Conservation (phyloP, 192 early-diverging fungal genomes). For the Coemansia sp. region DNA sequence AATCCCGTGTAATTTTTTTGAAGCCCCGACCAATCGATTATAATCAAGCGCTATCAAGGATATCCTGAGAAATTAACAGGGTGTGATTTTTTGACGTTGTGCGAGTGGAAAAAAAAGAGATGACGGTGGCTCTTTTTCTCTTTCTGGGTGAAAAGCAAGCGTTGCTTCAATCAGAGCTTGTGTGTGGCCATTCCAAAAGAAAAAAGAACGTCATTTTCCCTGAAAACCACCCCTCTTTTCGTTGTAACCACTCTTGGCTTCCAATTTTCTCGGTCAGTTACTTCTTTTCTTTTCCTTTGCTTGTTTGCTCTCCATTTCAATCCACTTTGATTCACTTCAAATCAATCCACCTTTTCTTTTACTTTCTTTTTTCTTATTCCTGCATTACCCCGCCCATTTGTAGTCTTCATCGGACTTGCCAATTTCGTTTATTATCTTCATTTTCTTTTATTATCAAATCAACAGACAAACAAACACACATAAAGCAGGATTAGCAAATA, state of each 20-base stretch:
- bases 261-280: neutral
- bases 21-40: too few relatives aligned
- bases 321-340: too few relatives aligned
- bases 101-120: too few relatives aligned
- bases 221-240: neutral
- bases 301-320: neutral
- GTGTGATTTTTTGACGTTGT: too few relatives aligned
- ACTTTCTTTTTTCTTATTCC: neutral
- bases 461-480: neutral
- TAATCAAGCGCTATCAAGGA: too few relatives aligned
- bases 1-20: too few relatives aligned
- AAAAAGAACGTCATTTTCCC: neutral
- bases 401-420: neutral
- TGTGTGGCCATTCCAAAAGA: neutral
- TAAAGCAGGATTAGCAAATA: slow-evolving; percentile 7
- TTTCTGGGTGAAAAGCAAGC: too few relatives aligned
- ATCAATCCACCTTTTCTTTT: too few relatives aligned
- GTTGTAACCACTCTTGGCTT: too few relatives aligned
- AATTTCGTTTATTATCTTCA: slow-evolving; percentile 5
- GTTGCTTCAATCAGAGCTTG: too few relatives aligned
- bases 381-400: neutral
- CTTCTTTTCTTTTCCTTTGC: slow-evolving; percentile 2
- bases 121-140: too few relatives aligned
- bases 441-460: neutral
- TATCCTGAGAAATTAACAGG: too few relatives aligned